Percentiles rank a stretch among this genome's conserved stretches.
These are phyloP conservation scores for Colletotrichum tanaceti DNA, from an alignment of 2,329 filamentous ascomycete species.

Conservation along the genomic window DNA sequence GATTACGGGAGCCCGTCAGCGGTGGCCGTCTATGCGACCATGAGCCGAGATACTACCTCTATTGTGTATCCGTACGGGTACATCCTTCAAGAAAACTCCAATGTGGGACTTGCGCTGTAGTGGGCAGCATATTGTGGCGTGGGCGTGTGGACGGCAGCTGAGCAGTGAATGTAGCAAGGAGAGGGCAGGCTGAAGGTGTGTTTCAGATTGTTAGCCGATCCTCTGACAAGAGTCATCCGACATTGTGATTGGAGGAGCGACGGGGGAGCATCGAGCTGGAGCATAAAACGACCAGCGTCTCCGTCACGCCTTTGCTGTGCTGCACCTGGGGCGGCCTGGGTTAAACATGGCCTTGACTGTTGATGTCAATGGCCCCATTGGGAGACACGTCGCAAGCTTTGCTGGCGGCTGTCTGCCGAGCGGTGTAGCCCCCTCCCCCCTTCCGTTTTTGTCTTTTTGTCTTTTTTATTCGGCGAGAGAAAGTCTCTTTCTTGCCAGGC, in stretches of 20 bases:
- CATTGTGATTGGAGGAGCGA: slow-evolving; percentile 31
- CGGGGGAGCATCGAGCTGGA: slow-evolving; percentile 25
- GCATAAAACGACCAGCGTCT: slow-evolving; percentile 40
- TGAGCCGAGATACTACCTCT: slow-evolving; percentile 8
- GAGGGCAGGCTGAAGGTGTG: slow-evolving; percentile 33
- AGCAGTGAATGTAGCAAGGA: slow-evolving; percentile 18
- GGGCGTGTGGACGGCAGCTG: slow-evolving; percentile 31
- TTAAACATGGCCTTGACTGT: slow-evolving; percentile 27
- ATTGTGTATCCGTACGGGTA: too few relatives aligned
- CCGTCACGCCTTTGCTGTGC: slow-evolving; percentile 31
- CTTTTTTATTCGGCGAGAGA: background rate
- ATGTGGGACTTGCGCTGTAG: slow-evolving; percentile 13
- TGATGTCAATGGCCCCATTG: slow-evolving; percentile 34
- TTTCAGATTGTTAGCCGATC: slow-evolving; percentile 39
- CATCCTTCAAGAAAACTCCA: background rate
- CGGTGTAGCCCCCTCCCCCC: slow-evolving; percentile 17
- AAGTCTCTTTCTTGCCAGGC: slow-evolving; percentile 30
- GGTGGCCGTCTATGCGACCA: slow-evolving; percentile 11
- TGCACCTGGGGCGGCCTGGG: slow-evolving; percentile 28
- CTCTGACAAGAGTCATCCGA: slow-evolving; percentile 40
- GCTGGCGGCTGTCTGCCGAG: slow-evolving; percentile 14
- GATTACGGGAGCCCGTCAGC: slow-evolving; percentile 18
- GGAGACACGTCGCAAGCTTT: slow-evolving; percentile 37
- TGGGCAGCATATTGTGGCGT: slow-evolving; percentile 33
- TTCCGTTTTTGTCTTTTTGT: slow-evolving; percentile 3